Base-by-base conservation (phyloP, 2,329 filamentous ascomycete genomes). In the Pseudonectria buxi region DNA sequence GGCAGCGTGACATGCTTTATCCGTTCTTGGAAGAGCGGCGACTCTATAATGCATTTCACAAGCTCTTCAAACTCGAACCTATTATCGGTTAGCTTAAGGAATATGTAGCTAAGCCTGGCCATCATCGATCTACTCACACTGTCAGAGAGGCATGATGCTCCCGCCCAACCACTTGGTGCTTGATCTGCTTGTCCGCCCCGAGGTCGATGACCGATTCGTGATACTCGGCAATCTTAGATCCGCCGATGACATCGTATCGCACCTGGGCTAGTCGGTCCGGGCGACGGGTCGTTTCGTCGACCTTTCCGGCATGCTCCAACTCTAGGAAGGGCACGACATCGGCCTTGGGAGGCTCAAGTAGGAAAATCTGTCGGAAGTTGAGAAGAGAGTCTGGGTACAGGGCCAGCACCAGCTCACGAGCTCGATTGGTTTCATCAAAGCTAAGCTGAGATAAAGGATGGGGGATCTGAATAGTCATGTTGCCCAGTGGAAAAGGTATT, bases 301-400 rank as follows among this genome's bases (percentile, higher is more conserved):
- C 33, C 4, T 51, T 36, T 0, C 53, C 55, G 3, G 51, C 50
- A 37, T 67, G 63, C 40, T 74, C 35, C 30, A 55, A 51, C n/a
- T 71, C 65, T 0, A 77, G 55, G 30, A 66, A 76, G 0, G 39
- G 44, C 1, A 68, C 41, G 45, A 76, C 61, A 10, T 66, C 58
- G 4, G 51, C 45, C 50, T 77, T 78, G 0, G 60, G 57, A 0
- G 72, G 72, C 44, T 77, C 72, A 10, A 56, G 54, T 3, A 76
- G 56, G 2, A 67, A 71, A 34, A 73, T 68, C 24, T 67, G 63
- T 9, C 71, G 63, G 45, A 76, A 78, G 36, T 65, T 58, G 6
- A 63, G 40, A 1, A 54, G 42, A 1, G 55, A 39, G 3, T 49
- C 54, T 2, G 55, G 45, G 18, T 61, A 50, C 7, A 52, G 38